phyloP scores from a whole-genome alignment of 2,329 filamentous ascomycete genomes.

The Fusarium buxicola region DNA sequence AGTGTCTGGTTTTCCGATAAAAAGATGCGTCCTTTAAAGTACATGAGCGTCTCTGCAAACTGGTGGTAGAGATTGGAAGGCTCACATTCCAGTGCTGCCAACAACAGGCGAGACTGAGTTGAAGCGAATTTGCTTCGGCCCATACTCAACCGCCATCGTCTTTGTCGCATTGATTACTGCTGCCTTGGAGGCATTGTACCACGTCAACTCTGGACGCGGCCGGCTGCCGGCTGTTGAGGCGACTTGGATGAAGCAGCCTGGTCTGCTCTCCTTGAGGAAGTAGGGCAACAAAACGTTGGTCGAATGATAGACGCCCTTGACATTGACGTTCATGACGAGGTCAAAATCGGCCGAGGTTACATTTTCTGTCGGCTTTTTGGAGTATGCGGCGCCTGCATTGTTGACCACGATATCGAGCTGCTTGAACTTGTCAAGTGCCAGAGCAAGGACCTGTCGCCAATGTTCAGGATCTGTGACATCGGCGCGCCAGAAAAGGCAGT shows the following conservation, averaged over 20 bases:
- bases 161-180: slow-evolving; percentile 71
- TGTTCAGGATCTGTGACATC: slow-evolving; percentile 65
- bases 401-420: slow-evolving; percentile 70
- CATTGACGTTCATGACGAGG: slow-evolving; percentile 74
- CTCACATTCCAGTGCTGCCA: slow-evolving; percentile 51
- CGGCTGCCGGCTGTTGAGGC: slow-evolving; percentile 70
- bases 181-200: slow-evolving; percentile 78
- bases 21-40: slow-evolving; percentile 47
- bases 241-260: slow-evolving; percentile 73
- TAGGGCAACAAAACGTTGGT: slow-evolving; percentile 70
- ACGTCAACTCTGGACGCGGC: slow-evolving; percentile 72
- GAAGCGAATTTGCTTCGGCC: slow-evolving; percentile 77
- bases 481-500: slow-evolving; percentile 55
- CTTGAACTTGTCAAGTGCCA: slow-evolving; percentile 59
- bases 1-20: slow-evolving; percentile 72
- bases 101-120: slow-evolving; percentile 79
- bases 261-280: slow-evolving; percentile 66
- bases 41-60: too few relatives aligned
- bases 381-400: slow-evolving; percentile 69
- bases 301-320: slow-evolving; percentile 73
- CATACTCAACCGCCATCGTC: slow-evolving; percentile 77
- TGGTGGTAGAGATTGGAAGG: background rate
- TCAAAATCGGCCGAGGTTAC: slow-evolving; percentile 76
- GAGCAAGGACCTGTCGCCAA: slow-evolving; percentile 63
- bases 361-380: slow-evolving; percentile 70